phyloP scores from a whole-genome alignment of 1,284 basidiomycete species.

The Ustilago curta region DNA sequence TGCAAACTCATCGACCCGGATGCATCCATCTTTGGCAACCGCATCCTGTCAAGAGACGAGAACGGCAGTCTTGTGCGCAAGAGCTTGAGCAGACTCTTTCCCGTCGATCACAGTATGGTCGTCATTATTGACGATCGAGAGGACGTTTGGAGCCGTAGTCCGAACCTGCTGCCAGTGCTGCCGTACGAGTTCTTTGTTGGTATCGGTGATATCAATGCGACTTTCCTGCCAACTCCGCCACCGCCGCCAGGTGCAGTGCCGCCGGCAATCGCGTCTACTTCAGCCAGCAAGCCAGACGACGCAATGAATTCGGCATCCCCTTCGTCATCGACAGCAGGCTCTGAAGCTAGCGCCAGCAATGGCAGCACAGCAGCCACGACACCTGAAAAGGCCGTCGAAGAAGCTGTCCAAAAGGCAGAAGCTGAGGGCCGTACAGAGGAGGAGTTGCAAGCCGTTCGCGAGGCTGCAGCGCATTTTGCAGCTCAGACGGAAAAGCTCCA shows the following conservation, averaged over 20 bases:
- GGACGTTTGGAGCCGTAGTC: slow-evolving; percentile 94
- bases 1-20: slow-evolving; percentile 93
- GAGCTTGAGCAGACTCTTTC: slow-evolving; percentile 88
- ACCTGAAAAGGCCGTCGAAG: slow-evolving; percentile 14
- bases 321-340: slow-evolving; percentile 19
- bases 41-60: slow-evolving; percentile 92
- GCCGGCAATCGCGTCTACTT: slow-evolving; percentile 9
- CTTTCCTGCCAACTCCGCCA: slow-evolving; percentile 81
- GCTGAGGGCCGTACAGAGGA: slow-evolving; percentile 25
- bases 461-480: slow-evolving; percentile 37
- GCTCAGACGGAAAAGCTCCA: slow-evolving; percentile 45
- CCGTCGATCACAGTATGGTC: slow-evolving; percentile 94
- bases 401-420: slow-evolving; percentile 20
- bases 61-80: slow-evolving; percentile 84
- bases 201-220: slow-evolving; percentile 97
- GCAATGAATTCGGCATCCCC: slow-evolving; percentile 8
- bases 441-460: slow-evolving; percentile 18
- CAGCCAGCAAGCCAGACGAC: slow-evolving; percentile 25
- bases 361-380: slow-evolving; percentile 11
- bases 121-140: slow-evolving; percentile 98
- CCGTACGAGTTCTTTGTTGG: slow-evolving; percentile 98
- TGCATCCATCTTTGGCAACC: slow-evolving; percentile 83
- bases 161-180: slow-evolving; percentile 94
- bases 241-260: slow-evolving; percentile 36
- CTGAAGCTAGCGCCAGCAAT: background rate